Percentiles rank a stretch among this genome's conserved stretches.
These are phyloP conservation scores for Ophiostoma ulmi DNA, from an alignment of 2,329 filamentous ascomycete species.

Conservation along the genomic window DNA sequence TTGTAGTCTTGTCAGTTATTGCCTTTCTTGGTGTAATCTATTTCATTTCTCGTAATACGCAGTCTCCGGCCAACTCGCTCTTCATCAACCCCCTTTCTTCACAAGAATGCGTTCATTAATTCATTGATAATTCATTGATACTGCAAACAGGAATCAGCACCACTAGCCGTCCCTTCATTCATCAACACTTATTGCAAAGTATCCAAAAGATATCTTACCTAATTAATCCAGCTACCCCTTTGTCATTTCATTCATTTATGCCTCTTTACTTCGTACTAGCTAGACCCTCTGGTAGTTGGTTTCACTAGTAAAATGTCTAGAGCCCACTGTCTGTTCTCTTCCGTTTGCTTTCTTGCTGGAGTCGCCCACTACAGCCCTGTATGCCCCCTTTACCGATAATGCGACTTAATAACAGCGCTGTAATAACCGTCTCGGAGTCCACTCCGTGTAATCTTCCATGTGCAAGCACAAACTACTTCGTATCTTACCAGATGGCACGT, in stretches of 20 bases:
- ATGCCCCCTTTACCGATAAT: not conserved
- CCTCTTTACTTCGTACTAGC: not conserved
- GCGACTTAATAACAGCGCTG: not conserved
- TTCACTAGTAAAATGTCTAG: not conserved
- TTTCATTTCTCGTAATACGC: not conserved
- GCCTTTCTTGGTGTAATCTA: not conserved
- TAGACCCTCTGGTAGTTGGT: not conserved
- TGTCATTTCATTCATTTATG: constrained; percentile 10
- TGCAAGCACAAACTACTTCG: not conserved
- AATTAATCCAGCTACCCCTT: constrained; percentile 7
- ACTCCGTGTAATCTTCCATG: not conserved
- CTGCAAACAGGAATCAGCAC: not conserved
- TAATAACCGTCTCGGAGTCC: not conserved
- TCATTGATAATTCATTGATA: not conserved
- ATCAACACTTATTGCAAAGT: not conserved
- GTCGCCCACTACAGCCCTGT: not conserved
- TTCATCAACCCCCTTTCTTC: not conserved
- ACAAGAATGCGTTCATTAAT: constrained; percentile 5
- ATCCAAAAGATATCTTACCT: not conserved
- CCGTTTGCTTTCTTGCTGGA: too few relatives aligned
- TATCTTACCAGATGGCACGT: not conserved
- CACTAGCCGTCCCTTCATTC: constrained; percentile 3
- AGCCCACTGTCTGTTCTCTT: not conserved
- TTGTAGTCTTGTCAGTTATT: not conserved
- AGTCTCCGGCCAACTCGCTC: too few relatives aligned